A percentile compares a stretch with the other conserved stretches of the same genome.
These are phyloP conservation scores for Allium fistulosum DNA, from an alignment of 106 monocot genomes.

Conservation along the genomic window DNA sequence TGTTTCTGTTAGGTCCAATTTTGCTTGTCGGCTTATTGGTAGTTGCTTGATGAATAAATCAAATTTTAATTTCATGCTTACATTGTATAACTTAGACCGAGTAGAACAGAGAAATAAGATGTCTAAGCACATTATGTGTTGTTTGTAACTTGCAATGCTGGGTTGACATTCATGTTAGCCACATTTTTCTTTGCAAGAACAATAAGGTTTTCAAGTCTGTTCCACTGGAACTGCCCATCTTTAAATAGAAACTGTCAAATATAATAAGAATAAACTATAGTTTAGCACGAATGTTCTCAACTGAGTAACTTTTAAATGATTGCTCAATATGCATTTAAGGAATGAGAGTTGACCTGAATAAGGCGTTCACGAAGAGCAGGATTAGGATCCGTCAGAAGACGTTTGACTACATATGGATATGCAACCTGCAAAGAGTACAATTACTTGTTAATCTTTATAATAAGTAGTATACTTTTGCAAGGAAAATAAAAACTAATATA, in stretches of 20 bases:
- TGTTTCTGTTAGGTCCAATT: conserved; percentile 88
- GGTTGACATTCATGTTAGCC: conserved; percentile 75
- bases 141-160: conserved; percentile 57
- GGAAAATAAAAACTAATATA: too few species aligned
- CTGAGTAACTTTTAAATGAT: too few species aligned
- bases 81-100: not conserved
- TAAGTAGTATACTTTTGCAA: too few species aligned
- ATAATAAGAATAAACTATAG: too few species aligned
- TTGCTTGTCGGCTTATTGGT: conserved; percentile 34
- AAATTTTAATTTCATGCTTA: not conserved
- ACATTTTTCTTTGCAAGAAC: conserved; percentile 96
- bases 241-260: conserved; percentile 76
- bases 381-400: conserved; percentile 95
- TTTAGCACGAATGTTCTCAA: too few species aligned
- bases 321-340: too few species aligned
- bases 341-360: conserved; percentile 51
- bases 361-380: conserved; percentile 97
- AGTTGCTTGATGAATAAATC: conserved; percentile 23
- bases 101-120: not conserved
- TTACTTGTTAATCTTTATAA: conserved; percentile 4
- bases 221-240: conserved; percentile 98
- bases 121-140: not conserved
- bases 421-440: conserved; percentile 57
- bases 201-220: conserved; percentile 96
- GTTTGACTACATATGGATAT: conserved; percentile 95